Evolutionary conservation across 768 basidiomycete genomes (phyloP).

Genomic region (Lanmaoa rubissima): DNA sequence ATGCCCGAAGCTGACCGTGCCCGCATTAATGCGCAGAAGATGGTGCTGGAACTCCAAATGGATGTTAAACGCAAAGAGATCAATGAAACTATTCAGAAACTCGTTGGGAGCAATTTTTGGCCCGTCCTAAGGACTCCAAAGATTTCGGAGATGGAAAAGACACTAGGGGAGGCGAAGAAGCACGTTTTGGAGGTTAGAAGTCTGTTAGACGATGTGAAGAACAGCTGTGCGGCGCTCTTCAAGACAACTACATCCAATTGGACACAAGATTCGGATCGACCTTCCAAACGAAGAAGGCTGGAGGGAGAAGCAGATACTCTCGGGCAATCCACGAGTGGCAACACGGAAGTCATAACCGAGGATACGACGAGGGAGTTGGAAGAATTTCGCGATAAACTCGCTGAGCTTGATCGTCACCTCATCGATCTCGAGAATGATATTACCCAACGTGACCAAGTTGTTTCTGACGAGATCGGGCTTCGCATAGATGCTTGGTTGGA

Average conservation of each 20-base stretch:
- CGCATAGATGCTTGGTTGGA: conserved; percentile 29
- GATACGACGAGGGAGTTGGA: conserved; percentile 23
- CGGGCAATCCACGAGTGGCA: not conserved
- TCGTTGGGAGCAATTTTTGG: conserved; percentile 40
- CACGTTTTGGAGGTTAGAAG: conserved; percentile 32
- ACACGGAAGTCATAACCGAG: not conserved
- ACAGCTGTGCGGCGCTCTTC: conserved; percentile 22
- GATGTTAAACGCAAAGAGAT: conserved; percentile 35
- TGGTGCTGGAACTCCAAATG: conserved; percentile 20
- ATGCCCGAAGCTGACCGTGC: conserved; percentile 27
- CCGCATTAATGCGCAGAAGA: conserved; percentile 24
- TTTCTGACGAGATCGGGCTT: conserved; percentile 32
- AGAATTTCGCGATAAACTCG: conserved; percentile 29
- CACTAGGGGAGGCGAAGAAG: conserved; percentile 26
- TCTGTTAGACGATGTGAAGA: conserved; percentile 22
- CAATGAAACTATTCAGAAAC: conserved; percentile 27
- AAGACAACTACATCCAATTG: conserved; percentile 13
- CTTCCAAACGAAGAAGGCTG: conserved; percentile 29
- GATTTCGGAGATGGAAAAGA: conserved; percentile 24
- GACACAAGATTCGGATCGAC: conserved; percentile 22
- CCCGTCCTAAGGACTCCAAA: conserved; percentile 33
- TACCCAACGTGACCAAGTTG: conserved; percentile 31
- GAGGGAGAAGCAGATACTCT: conserved; percentile 4
- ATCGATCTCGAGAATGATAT: conserved; percentile 37
- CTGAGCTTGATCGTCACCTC: conserved; percentile 28